phyloP scores from a whole-genome alignment of 73 alveolate genomes.

The Uronychia setigera region DNA sequence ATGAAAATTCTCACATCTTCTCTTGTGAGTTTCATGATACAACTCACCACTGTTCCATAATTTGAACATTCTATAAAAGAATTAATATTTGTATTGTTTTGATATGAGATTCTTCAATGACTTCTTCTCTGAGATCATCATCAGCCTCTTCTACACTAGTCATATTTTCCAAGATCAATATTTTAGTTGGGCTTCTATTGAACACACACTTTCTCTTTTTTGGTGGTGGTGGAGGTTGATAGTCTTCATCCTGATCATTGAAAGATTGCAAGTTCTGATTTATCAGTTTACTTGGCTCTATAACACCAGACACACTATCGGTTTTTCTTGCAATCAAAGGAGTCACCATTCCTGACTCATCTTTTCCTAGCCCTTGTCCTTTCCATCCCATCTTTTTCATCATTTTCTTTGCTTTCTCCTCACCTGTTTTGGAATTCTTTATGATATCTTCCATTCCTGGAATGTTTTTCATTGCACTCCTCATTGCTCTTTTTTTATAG shows the following conservation, averaged over 20 bases:
- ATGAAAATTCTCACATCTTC: constrained; percentile 44
- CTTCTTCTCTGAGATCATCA: too few species aligned
- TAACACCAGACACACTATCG: not conserved
- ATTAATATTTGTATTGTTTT: too few species aligned
- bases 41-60: too few species aligned
- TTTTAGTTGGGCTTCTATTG: not conserved
- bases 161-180: not conserved
- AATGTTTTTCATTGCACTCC: not conserved
- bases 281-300: not conserved
- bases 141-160: too few species aligned
- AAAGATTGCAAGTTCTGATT: not conserved
- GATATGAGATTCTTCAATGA: too few species aligned
- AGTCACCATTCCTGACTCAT: constrained; percentile 53
- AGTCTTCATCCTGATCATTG: not conserved
- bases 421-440: constrained; percentile 5
- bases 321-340: constrained; percentile 51
- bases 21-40: too few species aligned
- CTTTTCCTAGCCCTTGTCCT: constrained; percentile 63
- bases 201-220: not conserved
- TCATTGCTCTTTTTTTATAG: constrained; percentile 34
- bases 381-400: constrained; percentile 71
- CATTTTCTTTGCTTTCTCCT: constrained; percentile 54
- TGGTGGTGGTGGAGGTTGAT: not conserved
- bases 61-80: too few species aligned
- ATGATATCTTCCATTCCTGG: not conserved